These are phyloP conservation scores for Neospermospora avenae DNA, from an alignment of 2,329 filamentous ascomycete species.

Conservation along the genomic window DNA sequence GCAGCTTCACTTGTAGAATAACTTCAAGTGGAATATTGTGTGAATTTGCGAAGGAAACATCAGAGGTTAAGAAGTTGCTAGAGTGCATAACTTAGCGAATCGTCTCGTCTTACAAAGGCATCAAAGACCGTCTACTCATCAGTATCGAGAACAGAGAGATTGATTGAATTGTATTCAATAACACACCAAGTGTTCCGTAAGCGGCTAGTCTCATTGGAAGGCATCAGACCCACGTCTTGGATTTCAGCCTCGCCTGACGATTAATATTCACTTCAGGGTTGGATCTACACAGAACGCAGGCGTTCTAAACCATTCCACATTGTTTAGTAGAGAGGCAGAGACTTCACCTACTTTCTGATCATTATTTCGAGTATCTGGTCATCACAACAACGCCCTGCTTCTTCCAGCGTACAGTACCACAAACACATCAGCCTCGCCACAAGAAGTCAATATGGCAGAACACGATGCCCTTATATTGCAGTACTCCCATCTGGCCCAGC, in stretches of 20 bases:
- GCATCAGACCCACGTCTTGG: slow-evolving; percentile 6
- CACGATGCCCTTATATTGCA: slow-evolving; percentile 46
- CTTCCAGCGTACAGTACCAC: neutral
- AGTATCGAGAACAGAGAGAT: no score
- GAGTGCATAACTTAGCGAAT: no score
- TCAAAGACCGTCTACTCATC: no score
- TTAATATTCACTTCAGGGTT: slow-evolving; percentile 7
- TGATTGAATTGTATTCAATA: no score
- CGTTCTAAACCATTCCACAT: slow-evolving; percentile 16
- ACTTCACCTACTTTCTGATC: neutral
- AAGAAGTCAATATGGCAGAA: slow-evolving; percentile 18
- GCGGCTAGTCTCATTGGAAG: slow-evolving; percentile 1
- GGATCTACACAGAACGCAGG: slow-evolving; percentile 3
- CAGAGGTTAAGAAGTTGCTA: no score
- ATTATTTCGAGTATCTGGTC: neutral
- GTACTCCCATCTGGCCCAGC: slow-evolving; percentile 51
- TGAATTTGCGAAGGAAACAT: no score
- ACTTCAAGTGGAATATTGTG: no score
- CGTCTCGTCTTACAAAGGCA: no score
- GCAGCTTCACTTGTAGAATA: no score
- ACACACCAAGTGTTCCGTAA: neutral
- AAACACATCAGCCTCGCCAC: neutral
- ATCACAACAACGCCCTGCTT: neutral
- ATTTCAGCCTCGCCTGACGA: slow-evolving; percentile 16
- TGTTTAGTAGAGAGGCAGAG: neutral